Percentiles rank a stretch among this genome's conserved stretches.
phyloP scores from a whole-genome alignment of 1,139 yeast genomes.

The Yamadazyma blattariae region DNA sequence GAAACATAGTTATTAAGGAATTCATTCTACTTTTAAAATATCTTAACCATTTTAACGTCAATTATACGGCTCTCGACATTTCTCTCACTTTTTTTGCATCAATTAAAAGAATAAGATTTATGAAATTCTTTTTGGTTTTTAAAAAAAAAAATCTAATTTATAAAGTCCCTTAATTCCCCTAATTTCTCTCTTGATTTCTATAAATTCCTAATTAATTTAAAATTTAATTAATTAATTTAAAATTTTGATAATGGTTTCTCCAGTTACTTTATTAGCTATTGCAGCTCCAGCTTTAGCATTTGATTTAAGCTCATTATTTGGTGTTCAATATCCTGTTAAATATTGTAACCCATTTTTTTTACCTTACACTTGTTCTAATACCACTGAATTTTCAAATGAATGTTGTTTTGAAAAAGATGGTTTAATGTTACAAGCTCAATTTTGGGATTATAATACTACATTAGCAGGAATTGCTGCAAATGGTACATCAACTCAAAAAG shows the following conservation, averaged over 20 bases:
- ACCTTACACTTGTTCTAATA: constrained; percentile 27
- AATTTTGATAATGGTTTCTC: constrained; percentile 10
- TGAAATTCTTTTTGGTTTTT: too few species aligned
- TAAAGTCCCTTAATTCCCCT: too few species aligned
- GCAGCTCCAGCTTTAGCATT: constrained; percentile 2
- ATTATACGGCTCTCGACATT: too few species aligned
- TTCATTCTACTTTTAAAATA: too few species aligned
- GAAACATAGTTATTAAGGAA: too few species aligned
- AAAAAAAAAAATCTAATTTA: too few species aligned
- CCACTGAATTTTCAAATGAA: constrained; percentile 22
- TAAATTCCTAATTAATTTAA: too few species aligned
- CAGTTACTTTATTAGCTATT: constrained; percentile 4
- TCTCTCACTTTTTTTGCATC: too few species aligned
- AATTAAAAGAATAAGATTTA: too few species aligned
- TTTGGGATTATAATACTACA: constrained; percentile 36
- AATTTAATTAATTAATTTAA: too few species aligned
- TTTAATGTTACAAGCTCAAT: constrained; percentile 36
- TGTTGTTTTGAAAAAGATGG: constrained; percentile 35
- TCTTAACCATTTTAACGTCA: too few species aligned
- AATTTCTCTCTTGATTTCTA: too few species aligned
- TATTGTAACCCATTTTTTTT: constrained; percentile 6
- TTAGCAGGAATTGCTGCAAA: constrained; percentile 19
- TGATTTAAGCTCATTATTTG: constrained; percentile 3
- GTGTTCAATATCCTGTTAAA: constrained; percentile 5
- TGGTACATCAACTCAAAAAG: constrained; percentile 15